Conservation (phyloP, 1,139 yeast genomes). For the Scheffersomyces cryptocercus region DNA sequence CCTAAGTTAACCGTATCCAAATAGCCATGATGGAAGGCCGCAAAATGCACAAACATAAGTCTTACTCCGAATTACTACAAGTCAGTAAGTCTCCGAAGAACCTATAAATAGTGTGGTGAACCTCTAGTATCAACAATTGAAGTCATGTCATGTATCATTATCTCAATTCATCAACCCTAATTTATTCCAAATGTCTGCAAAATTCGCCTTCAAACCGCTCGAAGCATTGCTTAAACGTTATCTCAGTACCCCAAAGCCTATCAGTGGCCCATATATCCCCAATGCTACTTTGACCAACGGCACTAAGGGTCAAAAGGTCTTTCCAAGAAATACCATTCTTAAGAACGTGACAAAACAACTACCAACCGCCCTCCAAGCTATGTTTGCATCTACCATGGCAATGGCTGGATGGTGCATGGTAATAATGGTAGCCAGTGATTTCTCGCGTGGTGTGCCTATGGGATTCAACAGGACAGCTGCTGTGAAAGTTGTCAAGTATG, state of each 20-base stretch:
- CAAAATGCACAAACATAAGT: no score
- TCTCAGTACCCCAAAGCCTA: not conserved
- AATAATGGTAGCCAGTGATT: not conserved
- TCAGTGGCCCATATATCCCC: not conserved
- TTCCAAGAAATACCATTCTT: not conserved
- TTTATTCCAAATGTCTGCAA: no score
- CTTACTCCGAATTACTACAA: no score
- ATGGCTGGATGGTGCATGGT: not conserved
- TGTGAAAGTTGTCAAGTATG: not conserved
- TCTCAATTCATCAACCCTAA: no score
- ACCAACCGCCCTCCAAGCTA: not conserved
- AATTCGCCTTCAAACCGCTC: not conserved
- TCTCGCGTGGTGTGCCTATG: not conserved
- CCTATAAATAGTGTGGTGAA: no score
- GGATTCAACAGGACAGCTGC: not conserved
- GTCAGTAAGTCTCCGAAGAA: no score
- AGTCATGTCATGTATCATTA: no score
- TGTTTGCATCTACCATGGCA: not conserved
- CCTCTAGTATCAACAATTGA: no score
- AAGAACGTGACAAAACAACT: not conserved
- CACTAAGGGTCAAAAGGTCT: not conserved
- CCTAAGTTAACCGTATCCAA: no score
- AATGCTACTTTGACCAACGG: conserved; percentile 1
- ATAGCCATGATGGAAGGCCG: no score
- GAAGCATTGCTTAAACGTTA: not conserved